These are phyloP conservation scores for Nicotiana sylvestris DNA, from an alignment of 257 asterid genomes.

Conservation along the genomic window DNA sequence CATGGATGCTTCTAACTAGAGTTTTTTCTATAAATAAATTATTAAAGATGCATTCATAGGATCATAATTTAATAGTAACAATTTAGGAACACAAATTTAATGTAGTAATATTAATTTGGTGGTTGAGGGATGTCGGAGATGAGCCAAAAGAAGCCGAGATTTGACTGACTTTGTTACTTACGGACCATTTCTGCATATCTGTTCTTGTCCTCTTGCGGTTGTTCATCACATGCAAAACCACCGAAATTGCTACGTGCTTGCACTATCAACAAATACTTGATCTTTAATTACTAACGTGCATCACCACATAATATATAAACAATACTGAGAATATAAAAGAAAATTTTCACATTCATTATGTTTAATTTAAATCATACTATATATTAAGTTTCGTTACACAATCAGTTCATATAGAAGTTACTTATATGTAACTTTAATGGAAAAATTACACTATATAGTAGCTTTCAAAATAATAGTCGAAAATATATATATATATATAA, in stretches of 20 bases:
- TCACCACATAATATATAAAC: too few relatives aligned
- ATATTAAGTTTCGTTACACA: too few relatives aligned
- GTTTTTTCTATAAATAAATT: background rate
- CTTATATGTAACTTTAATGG: too few relatives aligned
- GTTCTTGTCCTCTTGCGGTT: background rate
- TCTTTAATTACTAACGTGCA: background rate
- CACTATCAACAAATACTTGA: background rate
- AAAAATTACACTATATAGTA: too few relatives aligned
- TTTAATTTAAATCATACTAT: too few relatives aligned
- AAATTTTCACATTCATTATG: too few relatives aligned
- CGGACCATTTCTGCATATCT: background rate
- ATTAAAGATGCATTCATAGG: background rate
- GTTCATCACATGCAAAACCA: constrained; percentile 20
- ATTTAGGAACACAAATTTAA: background rate
- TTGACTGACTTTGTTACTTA: background rate
- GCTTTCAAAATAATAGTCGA: too few relatives aligned
- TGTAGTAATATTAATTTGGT: background rate
- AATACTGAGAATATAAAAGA: too few relatives aligned
- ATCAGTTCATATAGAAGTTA: too few relatives aligned
- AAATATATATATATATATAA: too few relatives aligned
- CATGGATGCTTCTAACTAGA: constrained; percentile 33
- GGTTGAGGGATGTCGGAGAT: constrained; percentile 44
- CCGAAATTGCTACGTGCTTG: constrained; percentile 23
- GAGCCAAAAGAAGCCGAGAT: constrained; percentile 6
- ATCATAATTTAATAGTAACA: constrained; percentile 12